Percentiles rank a stretch among this genome's conserved stretches.
Evolutionary conservation across 257 asterid genomes (phyloP).

Genomic region (Ilex asprella): DNA sequence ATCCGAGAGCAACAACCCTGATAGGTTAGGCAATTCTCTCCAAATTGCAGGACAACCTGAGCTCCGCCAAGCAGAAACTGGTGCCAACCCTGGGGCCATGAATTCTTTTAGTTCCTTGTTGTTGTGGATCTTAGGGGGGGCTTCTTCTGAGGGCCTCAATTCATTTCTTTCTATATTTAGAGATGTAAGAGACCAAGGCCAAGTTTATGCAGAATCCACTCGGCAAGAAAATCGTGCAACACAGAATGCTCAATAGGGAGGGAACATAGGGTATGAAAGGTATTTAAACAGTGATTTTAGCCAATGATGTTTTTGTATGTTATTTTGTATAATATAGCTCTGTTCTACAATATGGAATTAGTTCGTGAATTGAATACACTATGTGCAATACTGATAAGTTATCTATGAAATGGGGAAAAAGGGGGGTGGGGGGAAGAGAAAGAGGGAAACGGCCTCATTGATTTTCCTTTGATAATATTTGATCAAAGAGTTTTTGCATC

Average conservation of each 20-base stretch:
- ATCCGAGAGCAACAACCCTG: slow-evolving; percentile 32
- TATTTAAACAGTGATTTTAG: too few species aligned
- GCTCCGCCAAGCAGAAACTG: slow-evolving; percentile 55
- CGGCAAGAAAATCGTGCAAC: slow-evolving; percentile 46
- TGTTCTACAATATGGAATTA: too few species aligned
- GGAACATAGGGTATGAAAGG: not conserved
- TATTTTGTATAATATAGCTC: too few species aligned
- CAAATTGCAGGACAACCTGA: slow-evolving; percentile 53
- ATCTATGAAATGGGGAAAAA: too few species aligned
- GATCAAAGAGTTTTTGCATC: too few species aligned
- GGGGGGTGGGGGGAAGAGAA: too few species aligned
- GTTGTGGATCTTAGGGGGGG: slow-evolving; percentile 92
- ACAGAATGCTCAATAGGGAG: slow-evolving; percentile 34
- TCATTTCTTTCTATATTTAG: slow-evolving; percentile 83
- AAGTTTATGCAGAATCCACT: slow-evolving; percentile 49
- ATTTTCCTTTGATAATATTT: too few species aligned
- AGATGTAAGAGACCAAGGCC: slow-evolving; percentile 83
- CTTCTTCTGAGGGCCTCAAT: slow-evolving; percentile 90
- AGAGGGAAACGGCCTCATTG: too few species aligned
- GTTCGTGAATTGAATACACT: too few species aligned
- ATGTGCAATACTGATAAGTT: too few species aligned
- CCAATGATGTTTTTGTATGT: too few species aligned
- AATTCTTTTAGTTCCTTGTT: slow-evolving; percentile 76
- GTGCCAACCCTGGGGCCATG: slow-evolving; percentile 64
- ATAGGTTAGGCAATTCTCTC: slow-evolving; percentile 55